Evolutionary conservation across 169 alveolate species (phyloP).

Genomic region (Cryptosporidium xiaoi): DNA sequence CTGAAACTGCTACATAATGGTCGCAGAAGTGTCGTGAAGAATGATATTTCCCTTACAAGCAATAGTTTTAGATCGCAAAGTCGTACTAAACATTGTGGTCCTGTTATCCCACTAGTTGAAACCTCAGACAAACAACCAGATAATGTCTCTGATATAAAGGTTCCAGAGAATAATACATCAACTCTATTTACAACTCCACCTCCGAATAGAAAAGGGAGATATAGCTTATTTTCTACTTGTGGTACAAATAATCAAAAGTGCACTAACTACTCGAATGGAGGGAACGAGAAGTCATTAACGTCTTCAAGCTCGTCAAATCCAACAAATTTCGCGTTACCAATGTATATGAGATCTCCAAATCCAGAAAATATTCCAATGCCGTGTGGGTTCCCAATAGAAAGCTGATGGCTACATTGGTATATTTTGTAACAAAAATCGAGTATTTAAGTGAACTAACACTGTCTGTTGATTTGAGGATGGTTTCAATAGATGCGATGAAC

Average conservation of each 20-base stretch:
- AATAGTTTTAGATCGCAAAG: slow-evolving; percentile 64
- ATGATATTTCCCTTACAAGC: slow-evolving; percentile 6
- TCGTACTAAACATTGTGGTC: slow-evolving; percentile 59
- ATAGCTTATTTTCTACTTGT: slow-evolving; percentile 37
- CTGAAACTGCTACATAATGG: slow-evolving; percentile 57
- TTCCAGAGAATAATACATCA: neutral
- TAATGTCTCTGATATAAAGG: neutral
- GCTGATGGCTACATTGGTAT: neutral
- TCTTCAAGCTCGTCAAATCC: slow-evolving; percentile 51
- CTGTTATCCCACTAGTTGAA: neutral
- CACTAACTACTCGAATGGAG: slow-evolving; percentile 6
- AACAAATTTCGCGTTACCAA: slow-evolving; percentile 69
- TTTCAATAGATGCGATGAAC: no score
- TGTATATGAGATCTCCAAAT: slow-evolving; percentile 75
- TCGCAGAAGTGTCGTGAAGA: neutral
- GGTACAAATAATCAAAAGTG: slow-evolving; percentile 50
- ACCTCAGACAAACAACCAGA: neutral
- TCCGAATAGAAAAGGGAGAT: slow-evolving; percentile 36
- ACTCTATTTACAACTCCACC: slow-evolving; percentile 66
- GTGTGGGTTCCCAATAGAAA: slow-evolving; percentile 66
- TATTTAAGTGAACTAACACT: neutral
- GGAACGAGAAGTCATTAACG: slow-evolving; percentile 20
- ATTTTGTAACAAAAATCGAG: neutral
- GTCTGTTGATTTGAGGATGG: neutral
- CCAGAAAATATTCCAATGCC: slow-evolving; percentile 74